A percentile compares a stretch with the other conserved stretches of the same genome.
Conservation (phyloP, 345 rosid genomes). For the Dimocarpus longan region DNA sequence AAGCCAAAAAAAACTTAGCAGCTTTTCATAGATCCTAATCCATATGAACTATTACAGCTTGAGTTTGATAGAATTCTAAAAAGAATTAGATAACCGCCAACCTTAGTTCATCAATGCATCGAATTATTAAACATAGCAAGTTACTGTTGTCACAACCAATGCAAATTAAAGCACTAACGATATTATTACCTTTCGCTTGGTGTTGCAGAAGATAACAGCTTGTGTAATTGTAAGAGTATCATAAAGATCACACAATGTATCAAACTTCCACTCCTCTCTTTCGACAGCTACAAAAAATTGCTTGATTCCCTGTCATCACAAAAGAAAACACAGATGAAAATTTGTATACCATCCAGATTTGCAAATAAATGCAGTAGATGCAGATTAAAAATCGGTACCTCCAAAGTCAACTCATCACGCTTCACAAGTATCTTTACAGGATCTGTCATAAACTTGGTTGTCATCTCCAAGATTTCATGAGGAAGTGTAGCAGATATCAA, state of each 20-base stretch:
- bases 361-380: neutral
- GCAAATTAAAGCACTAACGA: neutral
- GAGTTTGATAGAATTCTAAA: neutral
- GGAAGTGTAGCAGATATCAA: constrained; percentile 98
- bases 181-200: constrained; percentile 77
- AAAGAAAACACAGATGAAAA: constrained; percentile 13
- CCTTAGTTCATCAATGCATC: neutral
- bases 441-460: constrained; percentile 92
- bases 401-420: constrained; percentile 97
- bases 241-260: constrained; percentile 92
- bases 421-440: constrained; percentile 96
- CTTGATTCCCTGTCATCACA: constrained; percentile 75
- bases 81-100: neutral
- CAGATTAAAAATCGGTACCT: constrained; percentile 44
- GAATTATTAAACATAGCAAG: neutral
- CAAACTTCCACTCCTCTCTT: constrained; percentile 98
- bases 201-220: constrained; percentile 98
- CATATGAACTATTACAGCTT: neutral
- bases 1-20: neutral
- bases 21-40: neutral
- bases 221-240: constrained; percentile 93
- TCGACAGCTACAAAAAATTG: constrained; percentile 96
- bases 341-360: neutral
- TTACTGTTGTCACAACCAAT: neutral
- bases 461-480: constrained; percentile 95